Base-by-base conservation (phyloP, 2,329 filamentous ascomycete genomes). In the Lojkania enalia region DNA sequence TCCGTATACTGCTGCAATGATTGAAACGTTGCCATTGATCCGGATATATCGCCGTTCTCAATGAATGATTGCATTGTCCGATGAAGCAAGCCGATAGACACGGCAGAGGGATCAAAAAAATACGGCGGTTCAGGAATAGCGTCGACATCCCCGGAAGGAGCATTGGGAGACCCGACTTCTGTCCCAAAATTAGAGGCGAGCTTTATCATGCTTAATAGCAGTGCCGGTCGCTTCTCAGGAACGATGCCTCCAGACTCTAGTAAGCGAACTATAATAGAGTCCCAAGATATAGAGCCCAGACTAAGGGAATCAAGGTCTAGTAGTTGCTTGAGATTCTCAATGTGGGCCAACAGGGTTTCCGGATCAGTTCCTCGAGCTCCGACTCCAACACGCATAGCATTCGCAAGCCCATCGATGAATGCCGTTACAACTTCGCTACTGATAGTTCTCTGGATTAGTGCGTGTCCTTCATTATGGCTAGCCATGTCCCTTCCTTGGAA, bases 341-440 rank as follows among this genome's bases (percentile, higher is more conserved):
- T 50, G 21, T 61, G 57, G 35, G 57, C 32, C 1, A 74, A 56
- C 41, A 69, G 58, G n/a, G 44, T 56, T 51, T 58, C 66, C 25
- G 63, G 65, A 42, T 50, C 58, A 49, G 54, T 71, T 21, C 72
- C 73, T 48, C 70, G 56, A 21, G 49, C 44, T n/a, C 71, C 71
- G 16, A 73, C 70, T 33, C 74, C 75, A 16, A 74, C 54, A 42
- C 71, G 72, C 31, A 76, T 59, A 11, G 61, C 56, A 47, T 75
- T 78, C 30, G 77, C 58, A 12, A 82, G 59, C 13, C 74, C 77
- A 54, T 82, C 78, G 20, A 82, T 66, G 30, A 82, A 73, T 4
- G 78, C 77, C 39, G 75, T 69, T 19, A 84, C 73, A 9, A 84
- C 74, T 62, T 85, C 82, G 31, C 72, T 71, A 55, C 80, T 84